Evolutionary conservation across 306 rosid species (phyloP).

Genomic region (cucumber (Cucumis sativus)): Cucumber_9930_V3 NC_026659.2:31299001-31299500

Average conservation of each 20-base stretch:
- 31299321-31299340: slow-evolving; percentile 2
- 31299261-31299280: slow-evolving; percentile 38
- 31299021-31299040: not conserved
- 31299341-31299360: slow-evolving; percentile 38
- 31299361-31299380: slow-evolving; percentile 43
- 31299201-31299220: slow-evolving; percentile 33
- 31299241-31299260: slow-evolving; percentile 64
- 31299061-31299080: slow-evolving; percentile 30
- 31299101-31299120: not conserved
- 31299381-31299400: slow-evolving; percentile 60
- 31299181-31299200: slow-evolving; percentile 32
- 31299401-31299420: slow-evolving; percentile 24
- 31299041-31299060: not conserved
- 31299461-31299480: no score
- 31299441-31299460: not conserved
- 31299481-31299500: no score
- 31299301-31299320: slow-evolving; percentile 42
- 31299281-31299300: slow-evolving; percentile 40
- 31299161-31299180: slow-evolving; percentile 33
- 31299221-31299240: slow-evolving; percentile 63
- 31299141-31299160: not conserved
- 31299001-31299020: not conserved
- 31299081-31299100: slow-evolving; percentile 6
- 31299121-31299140: not conserved
- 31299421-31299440: not conserved